phyloP scores from a whole-genome alignment of 192 early-diverging fungal species.

The Blastocladiella britannica region DNA sequence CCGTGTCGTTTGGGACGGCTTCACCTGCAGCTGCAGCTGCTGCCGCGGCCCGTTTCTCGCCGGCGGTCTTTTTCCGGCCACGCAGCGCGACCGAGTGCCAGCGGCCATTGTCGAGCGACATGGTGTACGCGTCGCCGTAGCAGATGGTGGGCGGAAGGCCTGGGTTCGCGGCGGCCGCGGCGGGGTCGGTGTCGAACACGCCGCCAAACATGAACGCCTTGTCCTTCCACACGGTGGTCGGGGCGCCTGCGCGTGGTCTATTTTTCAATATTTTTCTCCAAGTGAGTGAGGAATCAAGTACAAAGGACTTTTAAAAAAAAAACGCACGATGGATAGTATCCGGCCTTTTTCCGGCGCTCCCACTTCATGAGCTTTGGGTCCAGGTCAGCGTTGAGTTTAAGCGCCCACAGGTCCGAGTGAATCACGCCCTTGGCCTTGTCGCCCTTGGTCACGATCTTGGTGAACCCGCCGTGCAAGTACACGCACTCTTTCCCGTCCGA shows the following conservation, averaged over 20 bases:
- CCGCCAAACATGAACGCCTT: constrained; percentile 38
- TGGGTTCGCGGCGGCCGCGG: too few relatives aligned
- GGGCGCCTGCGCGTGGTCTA: constrained; percentile 16
- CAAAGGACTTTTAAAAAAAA: too few relatives aligned
- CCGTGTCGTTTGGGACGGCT: not conserved
- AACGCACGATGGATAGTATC: constrained; percentile 13
- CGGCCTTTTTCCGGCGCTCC: constrained; percentile 38
- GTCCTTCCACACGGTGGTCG: constrained; percentile 36
- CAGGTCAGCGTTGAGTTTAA: constrained; percentile 38
- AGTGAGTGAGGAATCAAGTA: too few relatives aligned
- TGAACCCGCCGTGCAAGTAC: constrained; percentile 49
- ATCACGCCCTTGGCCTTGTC: constrained; percentile 32
- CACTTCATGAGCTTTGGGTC: constrained; percentile 30
- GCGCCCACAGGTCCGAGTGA: constrained; percentile 25
- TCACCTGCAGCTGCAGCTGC: not conserved
- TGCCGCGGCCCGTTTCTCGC: constrained; percentile 10
- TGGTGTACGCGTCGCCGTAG: constrained; percentile 35
- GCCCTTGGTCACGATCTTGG: constrained; percentile 37
- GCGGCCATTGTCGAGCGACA: constrained; percentile 30
- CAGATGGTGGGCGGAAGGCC: constrained; percentile 36
- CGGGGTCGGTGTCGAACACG: constrained; percentile 38
- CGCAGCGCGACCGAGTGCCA: constrained; percentile 37
- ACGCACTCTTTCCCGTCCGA: constrained; percentile 25
- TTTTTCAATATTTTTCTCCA: too few relatives aligned
- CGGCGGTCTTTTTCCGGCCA: constrained; percentile 16